Base-by-base conservation (phyloP, 1,284 basidiomycete genomes). In the Calocybe gambosa region DNA sequence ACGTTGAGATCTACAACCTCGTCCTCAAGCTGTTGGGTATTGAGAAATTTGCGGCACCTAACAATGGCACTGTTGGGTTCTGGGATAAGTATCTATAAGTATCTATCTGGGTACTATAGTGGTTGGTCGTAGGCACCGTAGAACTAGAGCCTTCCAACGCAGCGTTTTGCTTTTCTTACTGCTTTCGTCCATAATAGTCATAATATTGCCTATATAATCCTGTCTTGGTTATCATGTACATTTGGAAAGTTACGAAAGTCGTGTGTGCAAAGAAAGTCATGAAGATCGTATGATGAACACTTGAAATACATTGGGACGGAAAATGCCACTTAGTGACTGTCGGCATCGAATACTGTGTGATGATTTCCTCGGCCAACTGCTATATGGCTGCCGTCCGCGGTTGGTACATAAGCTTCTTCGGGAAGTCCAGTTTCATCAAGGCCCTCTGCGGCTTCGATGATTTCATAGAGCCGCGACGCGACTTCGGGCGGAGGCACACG, bases 401-500 rank as follows among this genome's bases (percentile, higher is more conserved):
- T 74, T 0, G 92, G 93, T 13, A 94, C 82, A 60, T 92, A 96
- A 1, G 87, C 77, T 34, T 79, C 71, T 29, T 89, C 79, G 0
- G 93, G 92, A 10, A 96, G 66, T 2, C 84, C 85, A 1, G 73
- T 74, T 66, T 89, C 86, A 58, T 90, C 87, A 38, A 89, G 66
- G 31, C 86, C 85, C 63, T 89, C 86, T 2, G 85, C 86, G 33
- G 85, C 83, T 62, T 98, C 94, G 57, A 97, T 93, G 57, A 96
- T 87, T 63, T 97, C 95, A 65, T 98, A 98, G 61, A 99, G 70
- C 50, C 80, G 78, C 20, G 89, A 92, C 0, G 95, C 95, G 43
- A 95, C 92, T 67, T 98, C 95, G 0, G 95, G 95, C 8, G 95
- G 91, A 1, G 95, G 95, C 0, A 98, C 93, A 33, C 88, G 86